A percentile compares a stretch with the other conserved stretches of the same genome.
Conservation (phyloP, 1,139 yeast species). For the Saccharomyces hybrid region DNA sequence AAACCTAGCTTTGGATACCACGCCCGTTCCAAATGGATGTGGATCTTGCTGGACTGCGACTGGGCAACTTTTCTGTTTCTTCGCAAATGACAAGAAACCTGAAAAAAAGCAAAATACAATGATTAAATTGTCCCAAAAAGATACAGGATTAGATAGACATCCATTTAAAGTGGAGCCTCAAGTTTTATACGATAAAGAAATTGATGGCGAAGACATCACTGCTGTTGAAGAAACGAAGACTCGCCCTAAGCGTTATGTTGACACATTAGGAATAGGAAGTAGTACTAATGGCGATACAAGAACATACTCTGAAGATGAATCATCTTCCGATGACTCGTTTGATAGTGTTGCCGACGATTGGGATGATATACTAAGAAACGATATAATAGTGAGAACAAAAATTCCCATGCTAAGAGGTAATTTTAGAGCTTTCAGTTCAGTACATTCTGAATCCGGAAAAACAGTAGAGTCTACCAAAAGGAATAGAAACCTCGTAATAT, state of each 20-base stretch:
- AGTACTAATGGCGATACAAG: not conserved
- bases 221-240: constrained; percentile 10
- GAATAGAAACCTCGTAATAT: constrained; percentile 48
- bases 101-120: constrained; percentile 33
- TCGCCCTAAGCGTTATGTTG: constrained; percentile 1
- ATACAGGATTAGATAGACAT: constrained; percentile 24
- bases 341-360: constrained; percentile 36
- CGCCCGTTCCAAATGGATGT: constrained; percentile 89
- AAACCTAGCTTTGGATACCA: constrained; percentile 52
- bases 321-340: constrained; percentile 33
- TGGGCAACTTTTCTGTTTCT: constrained; percentile 77
- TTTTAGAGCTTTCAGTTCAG: constrained; percentile 23
- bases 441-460: constrained; percentile 24
- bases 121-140: constrained; percentile 39
- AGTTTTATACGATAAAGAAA: not conserved
- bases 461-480: constrained; percentile 21
- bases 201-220: constrained; percentile 3
- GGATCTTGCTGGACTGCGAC: constrained; percentile 86
- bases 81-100: constrained; percentile 47
- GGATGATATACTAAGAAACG: constrained; percentile 36
- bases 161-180: not conserved
- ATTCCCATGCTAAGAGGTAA: constrained; percentile 29
- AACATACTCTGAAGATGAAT: constrained; percentile 21
- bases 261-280: not conserved
- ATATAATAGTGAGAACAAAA: constrained; percentile 32